phyloP scores from a whole-genome alignment of 108 stramenopile species.

The Pelagomonas calceolata region DNA sequence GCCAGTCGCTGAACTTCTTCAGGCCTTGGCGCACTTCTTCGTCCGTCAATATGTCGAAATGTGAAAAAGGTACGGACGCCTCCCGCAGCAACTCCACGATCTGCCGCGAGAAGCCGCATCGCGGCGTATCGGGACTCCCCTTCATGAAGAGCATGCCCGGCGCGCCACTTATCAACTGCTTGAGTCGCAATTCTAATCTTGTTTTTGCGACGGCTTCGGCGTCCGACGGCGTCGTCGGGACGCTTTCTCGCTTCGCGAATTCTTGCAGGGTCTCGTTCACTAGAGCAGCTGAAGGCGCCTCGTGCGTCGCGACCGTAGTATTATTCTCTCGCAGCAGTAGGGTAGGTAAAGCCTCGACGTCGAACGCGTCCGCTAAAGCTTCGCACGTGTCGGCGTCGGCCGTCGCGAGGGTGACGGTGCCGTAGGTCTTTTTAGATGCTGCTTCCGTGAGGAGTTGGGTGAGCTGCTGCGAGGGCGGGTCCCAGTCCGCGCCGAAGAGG shows the following conservation, averaged over 20 bases:
- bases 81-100: constrained; percentile 58
- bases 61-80: constrained; percentile 53
- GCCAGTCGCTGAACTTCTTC: constrained; percentile 72
- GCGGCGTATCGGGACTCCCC: constrained; percentile 64
- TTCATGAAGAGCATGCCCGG: constrained; percentile 91
- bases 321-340: constrained; percentile 56
- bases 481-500: constrained; percentile 79
- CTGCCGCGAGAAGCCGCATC: constrained; percentile 86
- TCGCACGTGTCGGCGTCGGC: constrained; percentile 64
- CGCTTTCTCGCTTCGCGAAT: constrained; percentile 13
- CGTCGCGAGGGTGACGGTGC: constrained; percentile 44
- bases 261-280: constrained; percentile 29
- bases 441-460: constrained; percentile 46
- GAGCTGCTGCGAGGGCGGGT: constrained; percentile 56
- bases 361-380: constrained; percentile 37
- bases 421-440: constrained; percentile 2
- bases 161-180: constrained; percentile 42
- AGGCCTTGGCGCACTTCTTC: constrained; percentile 70
- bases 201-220: not conserved
- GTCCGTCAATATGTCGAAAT: constrained; percentile 72
- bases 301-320: constrained; percentile 55
- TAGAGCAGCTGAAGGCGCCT: constrained; percentile 71
- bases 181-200: constrained; percentile 25
- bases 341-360: constrained; percentile 73
- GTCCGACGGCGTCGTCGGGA: constrained; percentile 11